Evolutionary conservation across 345 rosid genomes (phyloP), one percentile per base, ranked within the genome.

Genomic region (Salix exigua): DNA sequence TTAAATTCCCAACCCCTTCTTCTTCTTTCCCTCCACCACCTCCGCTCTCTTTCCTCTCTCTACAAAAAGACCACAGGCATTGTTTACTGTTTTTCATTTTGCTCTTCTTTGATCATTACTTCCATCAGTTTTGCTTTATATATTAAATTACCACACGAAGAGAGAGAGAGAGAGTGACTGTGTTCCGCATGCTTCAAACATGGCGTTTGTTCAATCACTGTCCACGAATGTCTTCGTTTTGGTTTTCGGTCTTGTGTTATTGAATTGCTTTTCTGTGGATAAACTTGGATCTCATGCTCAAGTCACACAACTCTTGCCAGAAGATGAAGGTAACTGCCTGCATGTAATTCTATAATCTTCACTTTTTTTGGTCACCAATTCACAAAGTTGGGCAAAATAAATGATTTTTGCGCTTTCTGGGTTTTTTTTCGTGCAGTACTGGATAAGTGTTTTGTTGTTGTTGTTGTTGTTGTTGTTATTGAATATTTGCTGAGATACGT

Each of bases 311-410:
- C 69, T 75, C 51, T 77, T 91, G 73, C 91, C 93, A 10, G 79
- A 44, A 1, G 88, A 85, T 28, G 96, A 91, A 89, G 96, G 96
- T 89, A 58, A 58, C 12, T 9, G 13, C 10, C 12, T 3, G 62
- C 26, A n/a, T 12, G 0, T 11, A 8, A n/a, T 58, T 58, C 62
- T 3, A 58, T 25, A n/a, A 58, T 58, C 28, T 10, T 25, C 7
- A 16, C 48, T 10, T 68, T 13, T 25, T 48, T 50, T 5, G 2
- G 19, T 60, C 53, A 16, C 5, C 31, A 26, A 46, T 48, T 69
- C 60, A 4, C 18, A 23, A 12, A 48, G 17, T 23, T 31, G 62
- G 2, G 68, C 26, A 26, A 17, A 2, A 16, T 23, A 46, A n/a
- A 30, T 13, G 0, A 6, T n/a, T 69, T 17, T 4, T 14, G 33